Evolutionary conservation across 495 filamentous ascomycete genomes (phyloP), one percentile per base, ranked within the genome.

Genomic region (Neurospora hispaniola): DNA sequence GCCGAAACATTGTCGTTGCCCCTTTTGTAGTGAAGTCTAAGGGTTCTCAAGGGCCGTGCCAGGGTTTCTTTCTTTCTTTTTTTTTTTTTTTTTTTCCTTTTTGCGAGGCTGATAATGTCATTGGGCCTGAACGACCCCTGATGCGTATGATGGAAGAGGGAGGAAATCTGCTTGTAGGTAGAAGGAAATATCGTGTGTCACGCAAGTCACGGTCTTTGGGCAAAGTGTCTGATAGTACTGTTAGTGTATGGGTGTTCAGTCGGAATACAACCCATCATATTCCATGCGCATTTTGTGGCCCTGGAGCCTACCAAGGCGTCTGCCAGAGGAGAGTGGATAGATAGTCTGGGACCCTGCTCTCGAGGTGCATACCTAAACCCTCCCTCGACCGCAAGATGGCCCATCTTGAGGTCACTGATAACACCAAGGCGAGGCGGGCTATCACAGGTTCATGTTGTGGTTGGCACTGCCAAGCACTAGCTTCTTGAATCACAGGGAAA

Each of bases 401-500:
- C 54, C 54, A 62, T 62, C 54, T 35, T 35, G 54, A 62, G 27
- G 54, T 62, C 54, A 66, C 54, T 27, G 54, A 27, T 66, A 66
- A 66, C 54, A 62, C 54, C 12, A 66, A 35, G 27, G 54, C 54
- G 54, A 66, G 54, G 27, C 54, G 54, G 54, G 27, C 54, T 66
- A 66, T 38, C 23, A 35, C 54, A 66, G 54, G 54, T 66, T 35
- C 54, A 66, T 66, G 54, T 27, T 31, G 54, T 66, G 48, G 46
- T 59, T 59, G 48, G 48, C 54, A 31, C 12, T 74, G 76, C 75
- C 73, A 76, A 76, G 76, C 71, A 70, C 48, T 74, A 46, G 71
- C 66, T 54, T 75, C 69, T 69, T 75, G 74, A 69, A 59, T 42
- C 66, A 27, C 75, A 44, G 72, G 68, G 71, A 77, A 78, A 80